Conservation (phyloP, 305 asterid species). For the Galium porrigens region DNA sequence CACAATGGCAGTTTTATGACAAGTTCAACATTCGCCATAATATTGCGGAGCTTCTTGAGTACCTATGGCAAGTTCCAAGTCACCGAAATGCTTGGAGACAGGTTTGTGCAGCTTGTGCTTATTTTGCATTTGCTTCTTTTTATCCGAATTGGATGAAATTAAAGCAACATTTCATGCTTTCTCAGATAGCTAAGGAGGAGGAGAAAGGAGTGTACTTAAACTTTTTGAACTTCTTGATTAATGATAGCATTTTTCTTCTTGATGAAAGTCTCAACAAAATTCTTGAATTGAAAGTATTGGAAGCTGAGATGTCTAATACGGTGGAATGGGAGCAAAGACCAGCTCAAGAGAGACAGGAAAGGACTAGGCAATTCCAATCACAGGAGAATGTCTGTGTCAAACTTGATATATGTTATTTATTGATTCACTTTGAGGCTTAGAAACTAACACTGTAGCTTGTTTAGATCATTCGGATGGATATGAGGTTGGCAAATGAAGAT, state of each 20-base stretch:
- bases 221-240: slow-evolving; percentile 75
- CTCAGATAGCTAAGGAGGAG: slow-evolving; percentile 87
- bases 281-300: slow-evolving; percentile 85
- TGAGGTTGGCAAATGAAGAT: slow-evolving; percentile 94
- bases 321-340: slow-evolving; percentile 88
- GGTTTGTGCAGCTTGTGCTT: slow-evolving; percentile 30
- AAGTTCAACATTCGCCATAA: slow-evolving; percentile 96
- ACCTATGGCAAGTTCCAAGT: slow-evolving; percentile 91
- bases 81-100: slow-evolving; percentile 92
- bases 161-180: slow-evolving; percentile 14
- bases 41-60: slow-evolving; percentile 94
- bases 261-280: slow-evolving; percentile 97
- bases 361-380: slow-evolving; percentile 86
- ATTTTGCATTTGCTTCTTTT: not conserved
- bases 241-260: slow-evolving; percentile 84
- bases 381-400: slow-evolving; percentile 74
- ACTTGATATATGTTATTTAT: slow-evolving; percentile 11
- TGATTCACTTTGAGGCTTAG: not conserved
- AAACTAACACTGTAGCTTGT: slow-evolving; percentile 12
- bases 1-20: slow-evolving; percentile 66
- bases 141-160: slow-evolving; percentile 2
- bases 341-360: slow-evolving; percentile 93
- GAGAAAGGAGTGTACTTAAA: slow-evolving; percentile 93
- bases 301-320: slow-evolving; percentile 91
- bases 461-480: slow-evolving; percentile 82